Conservation (phyloP, 2,329 filamentous ascomycete genomes). For the Aspergillus ruber region DNA sequence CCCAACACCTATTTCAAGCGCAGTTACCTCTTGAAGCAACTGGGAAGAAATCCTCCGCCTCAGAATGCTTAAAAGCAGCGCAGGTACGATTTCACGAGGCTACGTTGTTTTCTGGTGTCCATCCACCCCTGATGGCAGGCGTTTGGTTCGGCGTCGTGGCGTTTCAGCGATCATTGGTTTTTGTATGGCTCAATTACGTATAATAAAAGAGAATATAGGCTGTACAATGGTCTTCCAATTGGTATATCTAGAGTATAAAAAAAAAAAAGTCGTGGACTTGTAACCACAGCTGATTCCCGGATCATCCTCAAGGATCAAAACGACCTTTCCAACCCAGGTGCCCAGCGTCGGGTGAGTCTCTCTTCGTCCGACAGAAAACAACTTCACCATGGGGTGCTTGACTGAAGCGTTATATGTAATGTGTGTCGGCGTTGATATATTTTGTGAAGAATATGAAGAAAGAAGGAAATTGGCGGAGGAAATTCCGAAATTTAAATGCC, state of each 20-base stretch:
- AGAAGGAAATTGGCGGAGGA: constrained; percentile 20
- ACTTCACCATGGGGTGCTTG: constrained; percentile 41
- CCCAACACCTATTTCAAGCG: constrained; percentile 98
- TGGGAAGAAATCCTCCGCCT: constrained; percentile 48
- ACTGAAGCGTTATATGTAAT: constrained; percentile 41
- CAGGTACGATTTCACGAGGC: constrained; percentile 45
- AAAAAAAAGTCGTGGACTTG: constrained; percentile 20
- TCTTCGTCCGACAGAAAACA: constrained; percentile 68
- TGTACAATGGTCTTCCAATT: neutral
- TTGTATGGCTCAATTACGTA: neutral
- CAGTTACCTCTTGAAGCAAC: constrained; percentile 79
- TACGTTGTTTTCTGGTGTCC: constrained; percentile 10
- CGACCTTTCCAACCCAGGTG: constrained; percentile 62
- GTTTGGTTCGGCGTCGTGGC: constrained; percentile 10
- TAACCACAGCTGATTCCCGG: constrained; percentile 70
- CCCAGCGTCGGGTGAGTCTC: constrained; percentile 61
- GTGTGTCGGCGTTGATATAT: constrained; percentile 49
- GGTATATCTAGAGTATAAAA: neutral
- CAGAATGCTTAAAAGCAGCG: constrained; percentile 37
- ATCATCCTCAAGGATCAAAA: constrained; percentile 56
- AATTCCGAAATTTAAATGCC: constrained; percentile 22
- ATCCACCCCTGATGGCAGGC: constrained; percentile 4
- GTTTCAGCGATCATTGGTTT: neutral
- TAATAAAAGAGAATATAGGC: neutral
- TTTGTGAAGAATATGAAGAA: constrained; percentile 38